Percentiles rank a stretch among this genome's conserved stretches.
Conservation (phyloP, 495 filamentous ascomycete species). For the Podospora conica region DNA sequence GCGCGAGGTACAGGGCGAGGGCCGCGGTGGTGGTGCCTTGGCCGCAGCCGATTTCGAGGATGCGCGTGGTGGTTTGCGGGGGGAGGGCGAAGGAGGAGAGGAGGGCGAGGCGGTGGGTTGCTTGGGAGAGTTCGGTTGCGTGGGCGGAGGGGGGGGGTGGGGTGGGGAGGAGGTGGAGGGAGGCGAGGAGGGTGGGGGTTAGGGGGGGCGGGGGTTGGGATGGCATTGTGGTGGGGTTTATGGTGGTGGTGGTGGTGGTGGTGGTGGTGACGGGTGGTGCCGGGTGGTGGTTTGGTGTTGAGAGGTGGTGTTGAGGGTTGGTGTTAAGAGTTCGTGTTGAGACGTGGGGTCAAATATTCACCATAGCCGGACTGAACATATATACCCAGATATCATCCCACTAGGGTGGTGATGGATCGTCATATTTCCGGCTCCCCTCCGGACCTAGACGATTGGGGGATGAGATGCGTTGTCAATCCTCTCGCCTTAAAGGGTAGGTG, state of each 20-base stretch:
- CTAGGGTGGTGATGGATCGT: neutral
- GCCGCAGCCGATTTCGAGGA: conserved; percentile 52
- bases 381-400: too few species aligned
- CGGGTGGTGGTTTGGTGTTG: neutral
- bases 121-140: conserved; percentile 36
- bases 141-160: conserved; percentile 22
- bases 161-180: conserved; percentile 21
- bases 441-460: neutral
- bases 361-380: neutral
- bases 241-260: neutral
- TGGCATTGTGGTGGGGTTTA: neutral
- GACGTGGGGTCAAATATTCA: neutral
- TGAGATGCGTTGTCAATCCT: neutral
- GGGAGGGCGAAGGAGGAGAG: conserved; percentile 29
- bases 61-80: conserved; percentile 31
- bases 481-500: neutral
- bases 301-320: neutral
- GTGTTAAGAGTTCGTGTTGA: neutral
- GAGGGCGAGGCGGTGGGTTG: conserved; percentile 39
- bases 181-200: conserved; percentile 22
- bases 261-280: too few species aligned
- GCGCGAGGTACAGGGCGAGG: conserved; percentile 41
- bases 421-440: neutral
- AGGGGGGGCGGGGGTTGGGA: conserved; percentile 12
- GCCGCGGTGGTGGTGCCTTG: conserved; percentile 46